Percentiles rank a stretch among this genome's conserved stretches.
Conservation (phyloP, 176 grass and related monocot genomes). For the Microstegium vimineum region DNA sequence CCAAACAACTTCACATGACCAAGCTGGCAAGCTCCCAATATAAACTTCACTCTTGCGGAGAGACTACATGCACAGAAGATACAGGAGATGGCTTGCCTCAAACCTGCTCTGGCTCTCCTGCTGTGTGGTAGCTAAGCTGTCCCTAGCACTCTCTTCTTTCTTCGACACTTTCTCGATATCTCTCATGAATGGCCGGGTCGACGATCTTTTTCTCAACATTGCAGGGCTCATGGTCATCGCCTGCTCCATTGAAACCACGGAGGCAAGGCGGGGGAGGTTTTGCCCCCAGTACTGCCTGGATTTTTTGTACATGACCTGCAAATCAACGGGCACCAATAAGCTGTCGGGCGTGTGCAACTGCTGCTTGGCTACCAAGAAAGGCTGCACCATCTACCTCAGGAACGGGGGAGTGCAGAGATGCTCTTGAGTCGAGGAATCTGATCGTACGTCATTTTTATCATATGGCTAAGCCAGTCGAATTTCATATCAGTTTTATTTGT, state of each 20-base stretch:
- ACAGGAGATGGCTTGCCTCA: slow-evolving; percentile 6
- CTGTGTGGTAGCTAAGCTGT: slow-evolving; percentile 10
- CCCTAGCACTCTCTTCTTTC: background rate
- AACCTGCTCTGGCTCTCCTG: slow-evolving; percentile 29
- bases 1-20: background rate
- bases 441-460: background rate
- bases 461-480: no score
- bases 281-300: slow-evolving; percentile 34
- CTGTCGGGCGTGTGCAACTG: slow-evolving; percentile 43
- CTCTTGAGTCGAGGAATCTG: background rate
- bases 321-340: slow-evolving; percentile 5
- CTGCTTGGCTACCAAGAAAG: slow-evolving; percentile 31
- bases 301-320: slow-evolving; percentile 40
- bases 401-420: slow-evolving; percentile 18
- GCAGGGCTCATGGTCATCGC: slow-evolving; percentile 13
- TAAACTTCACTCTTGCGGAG: background rate
- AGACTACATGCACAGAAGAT: background rate
- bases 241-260: background rate
- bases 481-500: no score
- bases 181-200: background rate
- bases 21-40: no score
- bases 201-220: background rate
- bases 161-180: background rate
- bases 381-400: slow-evolving; percentile 36
- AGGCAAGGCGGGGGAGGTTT: background rate